Percentiles rank a stretch among this genome's conserved stretches.
Conservation (phyloP, 78 protist genomes). For the Dictyostelium purpureum region DNA sequence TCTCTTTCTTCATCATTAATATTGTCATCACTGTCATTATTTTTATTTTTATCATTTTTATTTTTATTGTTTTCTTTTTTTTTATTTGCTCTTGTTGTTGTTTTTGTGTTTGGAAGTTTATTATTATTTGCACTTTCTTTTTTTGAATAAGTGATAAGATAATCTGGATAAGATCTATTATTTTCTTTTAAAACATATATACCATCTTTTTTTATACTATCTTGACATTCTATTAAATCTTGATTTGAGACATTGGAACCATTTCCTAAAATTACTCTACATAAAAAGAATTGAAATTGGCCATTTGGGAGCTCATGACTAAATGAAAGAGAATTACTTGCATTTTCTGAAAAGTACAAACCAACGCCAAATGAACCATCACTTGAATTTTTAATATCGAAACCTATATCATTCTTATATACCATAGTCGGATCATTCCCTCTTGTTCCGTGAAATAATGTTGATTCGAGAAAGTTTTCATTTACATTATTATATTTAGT, state of each 20-base stretch:
- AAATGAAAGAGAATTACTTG: background rate
- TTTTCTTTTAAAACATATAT: background rate
- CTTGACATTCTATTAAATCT: background rate
- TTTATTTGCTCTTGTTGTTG: background rate
- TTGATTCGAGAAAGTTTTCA: background rate
- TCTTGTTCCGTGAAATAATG: constrained; percentile 22
- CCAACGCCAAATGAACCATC: background rate
- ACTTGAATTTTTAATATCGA: background rate
- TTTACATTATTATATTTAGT: background rate
- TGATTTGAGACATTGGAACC: background rate
- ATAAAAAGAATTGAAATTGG: background rate
- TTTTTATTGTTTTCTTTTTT: background rate
- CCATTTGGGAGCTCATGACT: background rate
- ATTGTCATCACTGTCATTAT: background rate
- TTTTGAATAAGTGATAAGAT: background rate
- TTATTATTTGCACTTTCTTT: no score
- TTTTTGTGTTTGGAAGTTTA: no score
- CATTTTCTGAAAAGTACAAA: constrained; percentile 13
- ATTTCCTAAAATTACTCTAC: constrained; percentile 11
- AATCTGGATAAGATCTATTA: constrained; percentile 11
- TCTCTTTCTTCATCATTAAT: background rate
- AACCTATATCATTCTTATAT: background rate
- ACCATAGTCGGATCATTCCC: background rate
- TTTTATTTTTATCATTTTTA: background rate
- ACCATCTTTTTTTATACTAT: background rate